A percentile compares a stretch with the other conserved stretches of the same genome.
These are phyloP conservation scores for Lachancea mirantina DNA, from an alignment of 805 yeast genomes.

Conservation along the genomic window DNA sequence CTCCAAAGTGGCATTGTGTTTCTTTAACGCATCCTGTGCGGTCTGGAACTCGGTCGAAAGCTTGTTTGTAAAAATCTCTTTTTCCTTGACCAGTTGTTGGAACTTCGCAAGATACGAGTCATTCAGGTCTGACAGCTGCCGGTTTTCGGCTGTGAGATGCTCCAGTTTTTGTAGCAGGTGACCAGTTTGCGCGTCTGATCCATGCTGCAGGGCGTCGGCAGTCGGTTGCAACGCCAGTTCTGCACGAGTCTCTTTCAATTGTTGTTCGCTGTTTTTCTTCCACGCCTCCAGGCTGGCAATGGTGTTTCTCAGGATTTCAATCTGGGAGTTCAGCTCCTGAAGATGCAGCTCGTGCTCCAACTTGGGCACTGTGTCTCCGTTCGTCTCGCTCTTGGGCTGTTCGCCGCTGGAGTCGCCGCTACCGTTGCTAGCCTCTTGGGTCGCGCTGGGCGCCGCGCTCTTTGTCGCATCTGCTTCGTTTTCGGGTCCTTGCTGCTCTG, in stretches of 20 bases:
- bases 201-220: neutral
- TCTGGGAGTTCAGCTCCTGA: conserved; percentile 21
- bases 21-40: conserved; percentile 24
- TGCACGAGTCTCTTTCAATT: conserved; percentile 20
- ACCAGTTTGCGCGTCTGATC: conserved; percentile 10
- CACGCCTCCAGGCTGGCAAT: conserved; percentile 19
- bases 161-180: conserved; percentile 17
- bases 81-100: conserved; percentile 21
- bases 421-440: no score
- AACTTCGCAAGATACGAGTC: conserved; percentile 24
- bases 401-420: neutral
- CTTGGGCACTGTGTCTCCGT: conserved; percentile 4
- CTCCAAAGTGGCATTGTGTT: conserved; percentile 29
- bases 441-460: no score
- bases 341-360: conserved; percentile 18
- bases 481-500: neutral
- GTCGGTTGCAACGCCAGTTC: conserved; percentile 13
- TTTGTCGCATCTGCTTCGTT: neutral
- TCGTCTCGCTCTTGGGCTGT: conserved; percentile 3
- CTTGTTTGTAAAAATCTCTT: conserved; percentile 24
- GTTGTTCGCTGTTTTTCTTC: conserved; percentile 18
- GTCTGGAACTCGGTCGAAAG: conserved; percentile 22
- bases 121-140: conserved; percentile 18
- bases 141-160: conserved; percentile 18
- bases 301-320: conserved; percentile 18